phyloP scores from a whole-genome alignment of 495 filamentous ascomycete species.

The Lasiosphaeria miniovina region DNA sequence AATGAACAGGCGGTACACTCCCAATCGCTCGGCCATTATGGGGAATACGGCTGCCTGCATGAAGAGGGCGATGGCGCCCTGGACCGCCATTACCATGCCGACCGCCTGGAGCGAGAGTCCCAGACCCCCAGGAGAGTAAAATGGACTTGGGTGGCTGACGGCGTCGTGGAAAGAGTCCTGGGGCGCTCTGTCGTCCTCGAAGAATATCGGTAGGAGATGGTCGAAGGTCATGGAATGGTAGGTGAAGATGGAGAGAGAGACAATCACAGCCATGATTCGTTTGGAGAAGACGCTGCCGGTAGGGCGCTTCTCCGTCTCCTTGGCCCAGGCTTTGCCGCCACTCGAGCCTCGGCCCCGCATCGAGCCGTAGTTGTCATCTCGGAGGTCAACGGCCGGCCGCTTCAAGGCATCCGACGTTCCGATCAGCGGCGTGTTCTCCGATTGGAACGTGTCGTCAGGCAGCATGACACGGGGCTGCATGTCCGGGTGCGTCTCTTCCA shows the following conservation, averaged over 20 bases:
- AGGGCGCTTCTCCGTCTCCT: constrained; percentile 30
- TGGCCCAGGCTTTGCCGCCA: constrained; percentile 32
- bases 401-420: constrained; percentile 67
- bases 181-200: constrained; percentile 61
- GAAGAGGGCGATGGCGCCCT: constrained; percentile 74
- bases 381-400: constrained; percentile 66
- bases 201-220: constrained; percentile 78
- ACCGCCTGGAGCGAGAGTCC: constrained; percentile 70
- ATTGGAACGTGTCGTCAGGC: constrained; percentile 52
- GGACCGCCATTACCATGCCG: constrained; percentile 74
- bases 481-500: constrained; percentile 80
- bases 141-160: constrained; percentile 27
- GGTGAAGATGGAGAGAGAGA: constrained; percentile 76
- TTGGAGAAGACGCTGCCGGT: constrained; percentile 52
- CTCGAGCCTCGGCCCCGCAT: constrained; percentile 57
- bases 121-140: constrained; percentile 69
- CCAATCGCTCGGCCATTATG: constrained; percentile 63
- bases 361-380: constrained; percentile 74
- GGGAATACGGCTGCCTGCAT: constrained; percentile 78
- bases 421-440: constrained; percentile 67
- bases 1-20: constrained; percentile 70
- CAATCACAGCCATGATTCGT: constrained; percentile 63
- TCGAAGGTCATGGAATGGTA: constrained; percentile 89
- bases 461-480: constrained; percentile 60
- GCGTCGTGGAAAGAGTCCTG: constrained; percentile 17